Evolutionary conservation across 495 filamentous ascomycete genomes (phyloP), one percentile per base, ranked within the genome.

Genomic region (Gamarada debralockiae): DNA sequence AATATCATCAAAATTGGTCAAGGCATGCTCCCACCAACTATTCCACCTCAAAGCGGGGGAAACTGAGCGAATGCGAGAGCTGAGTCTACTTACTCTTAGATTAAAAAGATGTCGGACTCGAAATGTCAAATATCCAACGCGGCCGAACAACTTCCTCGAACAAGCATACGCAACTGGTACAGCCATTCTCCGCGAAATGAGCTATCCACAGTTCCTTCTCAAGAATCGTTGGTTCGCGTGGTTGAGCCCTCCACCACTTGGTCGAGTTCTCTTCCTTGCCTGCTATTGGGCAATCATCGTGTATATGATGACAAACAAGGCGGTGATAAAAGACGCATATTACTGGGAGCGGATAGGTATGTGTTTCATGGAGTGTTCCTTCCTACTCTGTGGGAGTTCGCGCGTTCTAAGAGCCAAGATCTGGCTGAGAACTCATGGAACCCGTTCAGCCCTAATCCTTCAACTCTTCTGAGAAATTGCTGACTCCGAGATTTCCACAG

Each of bases 281-380:
- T 65, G 65, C 21, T 83, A 86, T 65, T 74, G 76, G 67, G 67
- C 78, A 21, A 63, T 82, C 47, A 72, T 87, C 50, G 66, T 82
- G 50, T 74, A 77, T 29, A 76, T 87, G 57, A 75, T 83, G 67
- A 65, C 74, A 18, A 68, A 73, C 25, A 67, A 68, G 43, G 70
- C 57, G 27, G 58, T 68, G 56, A 23, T 61, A 34, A 48, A 18
- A 23, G 57, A 43, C 67, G 43, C 60, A 52, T 64, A 71, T 37
- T 73, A 68, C 60, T 87, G 78, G 75, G 87, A 95, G 64, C 72
- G 81, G 44, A 78, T 93, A 48, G 90, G n/a, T n/a, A n/a, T n/a
- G n/a, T n/a, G n/a, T n/a, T n/a, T n/a, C n/a, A n/a, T n/a, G n/a
- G n/a, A n/a, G n/a, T n/a, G n/a, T n/a, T n/a, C n/a, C n/a, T n/a